phyloP scores from a whole-genome alignment of 352 stramenopile genomes.

The Phytopythium delawarense region DNA sequence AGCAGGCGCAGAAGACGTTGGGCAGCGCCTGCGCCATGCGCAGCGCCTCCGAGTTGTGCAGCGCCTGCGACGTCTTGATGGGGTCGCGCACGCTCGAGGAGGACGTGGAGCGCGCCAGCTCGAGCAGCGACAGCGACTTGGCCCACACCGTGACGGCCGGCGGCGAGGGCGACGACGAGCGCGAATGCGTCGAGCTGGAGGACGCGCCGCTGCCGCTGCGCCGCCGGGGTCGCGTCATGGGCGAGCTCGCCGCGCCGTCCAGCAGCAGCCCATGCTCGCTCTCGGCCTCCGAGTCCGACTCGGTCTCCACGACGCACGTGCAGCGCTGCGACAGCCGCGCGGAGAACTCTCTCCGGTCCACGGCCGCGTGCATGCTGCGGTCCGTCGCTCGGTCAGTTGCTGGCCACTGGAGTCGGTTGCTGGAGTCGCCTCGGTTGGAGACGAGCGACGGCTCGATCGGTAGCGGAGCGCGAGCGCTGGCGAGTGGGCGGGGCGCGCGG shows the following conservation, averaged over 20 bases:
- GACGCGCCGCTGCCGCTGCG: conserved; percentile 6
- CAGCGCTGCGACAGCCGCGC: conserved; percentile 43
- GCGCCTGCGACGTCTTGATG: conserved; percentile 58
- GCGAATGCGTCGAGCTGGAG: neutral
- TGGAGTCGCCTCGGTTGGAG: neutral
- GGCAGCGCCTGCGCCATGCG: conserved; percentile 50
- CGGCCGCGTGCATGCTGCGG: neutral
- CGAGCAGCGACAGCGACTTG: conserved; percentile 27
- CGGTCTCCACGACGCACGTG: conserved; percentile 65
- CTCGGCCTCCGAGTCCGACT: conserved; percentile 70
- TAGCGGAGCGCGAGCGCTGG: neutral
- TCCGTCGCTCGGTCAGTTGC: neutral
- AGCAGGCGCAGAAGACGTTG: conserved; percentile 78
- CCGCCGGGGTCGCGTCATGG: conserved; percentile 1
- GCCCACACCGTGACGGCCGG: conserved; percentile 10
- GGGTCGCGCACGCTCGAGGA: conserved; percentile 39
- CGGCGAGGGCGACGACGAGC: conserved; percentile 3
- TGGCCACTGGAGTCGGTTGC: neutral
- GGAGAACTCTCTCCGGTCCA: conserved; percentile 1
- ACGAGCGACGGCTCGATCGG: neutral
- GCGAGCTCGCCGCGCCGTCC: neutral
- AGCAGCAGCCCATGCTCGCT: conserved; percentile 16
- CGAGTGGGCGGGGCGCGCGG: neutral
- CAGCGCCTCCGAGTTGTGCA: conserved; percentile 70
- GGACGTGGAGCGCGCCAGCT: conserved; percentile 23